phyloP scores from a whole-genome alignment of 2,329 filamentous ascomycete genomes.

The Exophiala lecanii-corni region DNA sequence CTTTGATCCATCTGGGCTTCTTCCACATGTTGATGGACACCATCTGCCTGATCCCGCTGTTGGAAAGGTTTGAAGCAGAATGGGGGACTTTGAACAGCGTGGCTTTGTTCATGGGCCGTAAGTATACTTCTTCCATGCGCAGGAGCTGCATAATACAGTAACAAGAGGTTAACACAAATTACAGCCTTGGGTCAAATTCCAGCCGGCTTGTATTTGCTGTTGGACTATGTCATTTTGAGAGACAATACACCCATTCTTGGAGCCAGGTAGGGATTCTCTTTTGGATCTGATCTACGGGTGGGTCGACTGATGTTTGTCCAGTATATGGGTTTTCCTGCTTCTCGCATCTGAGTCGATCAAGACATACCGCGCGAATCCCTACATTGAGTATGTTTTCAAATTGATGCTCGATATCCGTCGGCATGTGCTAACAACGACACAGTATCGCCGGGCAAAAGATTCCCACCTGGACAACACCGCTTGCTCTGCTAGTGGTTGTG shows the following conservation, averaged over 20 bases:
- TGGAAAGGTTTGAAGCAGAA: constrained; percentile 91
- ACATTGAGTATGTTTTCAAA: constrained; percentile 53
- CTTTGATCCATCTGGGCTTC: constrained; percentile 76
- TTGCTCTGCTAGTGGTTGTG: constrained; percentile 70
- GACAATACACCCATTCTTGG: constrained; percentile 73
- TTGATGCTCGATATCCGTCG: neutral
- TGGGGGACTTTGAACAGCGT: constrained; percentile 86
- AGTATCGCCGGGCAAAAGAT: constrained; percentile 63
- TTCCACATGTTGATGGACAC: constrained; percentile 78
- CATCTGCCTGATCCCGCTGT: constrained; percentile 73
- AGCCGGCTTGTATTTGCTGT: constrained; percentile 70
- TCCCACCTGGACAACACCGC: constrained; percentile 85
- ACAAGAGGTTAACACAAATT: too few species aligned
- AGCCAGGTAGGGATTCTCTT: constrained; percentile 72
- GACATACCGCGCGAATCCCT: constrained; percentile 75
- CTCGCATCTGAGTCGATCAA: constrained; percentile 81
- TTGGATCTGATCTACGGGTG: too few species aligned
- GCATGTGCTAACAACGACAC: constrained; percentile 21
- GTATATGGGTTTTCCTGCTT: constrained; percentile 89
- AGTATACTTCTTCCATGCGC: constrained; percentile 40
- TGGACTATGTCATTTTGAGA: constrained; percentile 69
- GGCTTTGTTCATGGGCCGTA: constrained; percentile 84
- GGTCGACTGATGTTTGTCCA: too few species aligned
- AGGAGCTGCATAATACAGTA: neutral
- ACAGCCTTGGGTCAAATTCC: constrained; percentile 77